Percentiles rank a stretch among this genome's conserved stretches.
phyloP scores from a whole-genome alignment of 805 yeast species.

The Candida peoriensis region DNA sequence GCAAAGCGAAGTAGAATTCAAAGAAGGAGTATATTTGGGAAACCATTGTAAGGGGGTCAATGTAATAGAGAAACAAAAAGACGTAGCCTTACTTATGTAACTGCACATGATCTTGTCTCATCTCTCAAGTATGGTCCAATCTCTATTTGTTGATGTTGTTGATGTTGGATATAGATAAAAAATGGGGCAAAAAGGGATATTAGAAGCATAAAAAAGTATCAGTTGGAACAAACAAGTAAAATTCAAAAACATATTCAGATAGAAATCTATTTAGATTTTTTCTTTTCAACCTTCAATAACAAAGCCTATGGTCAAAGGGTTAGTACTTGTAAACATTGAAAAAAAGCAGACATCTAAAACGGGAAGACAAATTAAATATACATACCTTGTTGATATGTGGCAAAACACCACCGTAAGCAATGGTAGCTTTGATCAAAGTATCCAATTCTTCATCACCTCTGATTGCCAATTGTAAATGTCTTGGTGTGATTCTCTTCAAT shows the following conservation, averaged over 20 bases:
- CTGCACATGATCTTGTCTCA: no score
- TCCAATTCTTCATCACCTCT: constrained; percentile 97
- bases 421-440: constrained; percentile 88
- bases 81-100: no score
- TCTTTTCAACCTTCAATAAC: constrained; percentile 18
- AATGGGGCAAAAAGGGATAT: no score
- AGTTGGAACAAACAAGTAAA: neutral
- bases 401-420: constrained; percentile 98
- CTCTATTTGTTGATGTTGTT: no score
- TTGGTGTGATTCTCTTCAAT: constrained; percentile 96
- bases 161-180: no score
- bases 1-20: no score
- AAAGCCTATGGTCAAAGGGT: constrained; percentile 10
- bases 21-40: no score
- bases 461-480: constrained; percentile 95
- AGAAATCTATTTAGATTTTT: constrained; percentile 11
- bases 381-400: constrained; percentile 62
- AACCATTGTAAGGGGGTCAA: no score
- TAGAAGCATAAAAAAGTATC: constrained; percentile 1
- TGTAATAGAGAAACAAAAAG: no score
- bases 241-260: neutral
- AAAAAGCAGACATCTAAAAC: neutral
- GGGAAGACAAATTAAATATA: neutral
- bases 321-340: neutral
- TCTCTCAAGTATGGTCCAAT: no score